Evolutionary conservation across 768 basidiomycete genomes (phyloP).

Genomic region (Serendipita sp.): DNA sequence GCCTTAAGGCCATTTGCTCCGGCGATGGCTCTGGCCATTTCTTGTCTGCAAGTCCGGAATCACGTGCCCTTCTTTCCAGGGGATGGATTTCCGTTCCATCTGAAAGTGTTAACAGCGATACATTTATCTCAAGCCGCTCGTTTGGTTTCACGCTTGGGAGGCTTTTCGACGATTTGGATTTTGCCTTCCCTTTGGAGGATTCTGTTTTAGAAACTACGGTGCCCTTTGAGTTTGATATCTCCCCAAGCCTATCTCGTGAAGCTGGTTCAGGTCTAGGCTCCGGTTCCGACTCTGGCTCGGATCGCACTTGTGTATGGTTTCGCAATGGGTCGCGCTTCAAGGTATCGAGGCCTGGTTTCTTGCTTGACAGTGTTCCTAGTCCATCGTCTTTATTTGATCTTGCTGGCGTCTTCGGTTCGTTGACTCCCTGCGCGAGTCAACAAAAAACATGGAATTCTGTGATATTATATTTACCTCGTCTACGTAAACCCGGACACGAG

Average conservation of each 20-base stretch:
- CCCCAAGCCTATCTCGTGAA: background rate
- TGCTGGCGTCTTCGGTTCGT: background rate
- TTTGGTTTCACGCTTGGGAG: slow-evolving; percentile 4
- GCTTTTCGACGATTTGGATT: background rate
- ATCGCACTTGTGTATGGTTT: background rate
- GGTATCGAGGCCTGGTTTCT: slow-evolving; percentile 1
- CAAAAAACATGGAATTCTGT: too few species aligned
- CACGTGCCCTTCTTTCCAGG: slow-evolving; percentile 36
- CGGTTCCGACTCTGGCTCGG: background rate
- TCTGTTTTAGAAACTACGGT: background rate
- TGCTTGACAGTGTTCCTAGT: background rate
- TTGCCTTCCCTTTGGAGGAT: background rate
- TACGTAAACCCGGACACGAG: background rate
- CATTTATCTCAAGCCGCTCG: background rate
- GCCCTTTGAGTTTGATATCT: background rate
- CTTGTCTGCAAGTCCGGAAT: slow-evolving; percentile 70
- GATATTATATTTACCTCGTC: background rate
- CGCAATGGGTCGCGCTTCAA: background rate
- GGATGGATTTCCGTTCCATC: slow-evolving; percentile 33
- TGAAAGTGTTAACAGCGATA: slow-evolving; percentile 39
- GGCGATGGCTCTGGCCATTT: slow-evolving; percentile 61
- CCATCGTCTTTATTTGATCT: background rate
- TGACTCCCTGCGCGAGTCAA: background rate
- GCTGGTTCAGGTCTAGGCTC: background rate
- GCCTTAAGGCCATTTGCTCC: slow-evolving; percentile 16